Evolutionary conservation across 805 yeast genomes (phyloP), one percentile per base, ranked within the genome.

Genomic region (Sugiyamaella lignohabitans): DNA sequence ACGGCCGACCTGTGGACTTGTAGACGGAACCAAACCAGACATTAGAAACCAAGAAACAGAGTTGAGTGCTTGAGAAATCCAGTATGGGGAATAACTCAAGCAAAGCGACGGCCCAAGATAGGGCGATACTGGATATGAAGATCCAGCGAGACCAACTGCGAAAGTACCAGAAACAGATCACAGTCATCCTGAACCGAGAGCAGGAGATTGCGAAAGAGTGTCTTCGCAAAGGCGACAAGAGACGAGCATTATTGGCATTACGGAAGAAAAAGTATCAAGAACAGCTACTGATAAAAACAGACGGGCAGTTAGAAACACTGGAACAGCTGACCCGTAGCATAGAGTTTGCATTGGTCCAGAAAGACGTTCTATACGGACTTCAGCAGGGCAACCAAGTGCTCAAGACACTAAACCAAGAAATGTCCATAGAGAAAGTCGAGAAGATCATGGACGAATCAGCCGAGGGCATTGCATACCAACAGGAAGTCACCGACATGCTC

Each of bases 281-380:
- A 55, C 73, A 77, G 32, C 66, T 84, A n/a, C 67, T 91, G 2
- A 67, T 68, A 20, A 82, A 81, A 53, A 83, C 95, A 0, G 83
- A 80, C 34, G 78, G 75, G 38, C 98, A 93, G 64, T 69, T 89
- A 24, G 82, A 80, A 47, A 83, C 84, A 34, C 64, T 93, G 32
- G 97, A 91, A 62, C 75, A 78, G 50, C 74, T 93, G 52, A 61
- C 68, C 6, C 45, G 54, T 14, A 54, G 58, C 20, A 84, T 93
- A 32, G 98, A 93, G 64, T 88, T 87, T 67, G 91, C 95, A 58
- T 67, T 87, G 48, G 80, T 93, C 27, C 98, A 93, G 61, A 79
- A 80, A 52, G 95, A 88, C 57, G 88, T 93, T 37, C 55, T 89
- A 2, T 75, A 75, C 49, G 96, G 97, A 0, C 68, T 93, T 24